These are phyloP conservation scores for Solanum hybrid DNA, from an alignment of 305 asterid species.

Conservation along the genomic window DNA sequence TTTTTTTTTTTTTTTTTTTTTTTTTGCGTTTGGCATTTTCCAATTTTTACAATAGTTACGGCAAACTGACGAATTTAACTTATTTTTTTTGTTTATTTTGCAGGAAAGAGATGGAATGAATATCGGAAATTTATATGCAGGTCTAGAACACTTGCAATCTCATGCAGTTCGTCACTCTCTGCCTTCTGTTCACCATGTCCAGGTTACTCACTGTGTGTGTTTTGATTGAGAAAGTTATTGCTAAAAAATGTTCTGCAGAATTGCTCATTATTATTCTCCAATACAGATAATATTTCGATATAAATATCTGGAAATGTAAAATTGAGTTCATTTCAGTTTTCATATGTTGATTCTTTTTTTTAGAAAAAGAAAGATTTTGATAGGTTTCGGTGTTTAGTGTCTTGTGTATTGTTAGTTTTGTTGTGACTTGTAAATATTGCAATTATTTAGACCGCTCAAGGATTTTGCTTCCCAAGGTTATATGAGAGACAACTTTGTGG, in stretches of 20 bases:
- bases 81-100: slow-evolving; percentile 1
- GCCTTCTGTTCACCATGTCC: slow-evolving; percentile 56
- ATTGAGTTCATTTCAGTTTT: background rate
- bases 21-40: background rate
- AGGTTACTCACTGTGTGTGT: slow-evolving; percentile 2
- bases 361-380: background rate
- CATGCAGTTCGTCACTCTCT: slow-evolving; percentile 48
- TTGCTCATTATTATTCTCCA: background rate
- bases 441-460: background rate
- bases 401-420: background rate
- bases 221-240: background rate
- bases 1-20: no score
- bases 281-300: background rate
- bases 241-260: background rate
- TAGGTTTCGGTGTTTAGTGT: background rate
- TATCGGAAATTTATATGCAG: slow-evolving; percentile 50
- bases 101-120: slow-evolving; percentile 56
- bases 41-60: background rate
- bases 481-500: background rate
- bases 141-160: slow-evolving; percentile 55
- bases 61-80: background rate
- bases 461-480: background rate
- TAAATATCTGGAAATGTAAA: background rate
- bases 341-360: background rate
- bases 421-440: background rate